A percentile compares a stretch with the other conserved stretches of the same genome.
Conservation (phyloP, 768 basidiomycete species). For the Boletus eberwhitei region DNA sequence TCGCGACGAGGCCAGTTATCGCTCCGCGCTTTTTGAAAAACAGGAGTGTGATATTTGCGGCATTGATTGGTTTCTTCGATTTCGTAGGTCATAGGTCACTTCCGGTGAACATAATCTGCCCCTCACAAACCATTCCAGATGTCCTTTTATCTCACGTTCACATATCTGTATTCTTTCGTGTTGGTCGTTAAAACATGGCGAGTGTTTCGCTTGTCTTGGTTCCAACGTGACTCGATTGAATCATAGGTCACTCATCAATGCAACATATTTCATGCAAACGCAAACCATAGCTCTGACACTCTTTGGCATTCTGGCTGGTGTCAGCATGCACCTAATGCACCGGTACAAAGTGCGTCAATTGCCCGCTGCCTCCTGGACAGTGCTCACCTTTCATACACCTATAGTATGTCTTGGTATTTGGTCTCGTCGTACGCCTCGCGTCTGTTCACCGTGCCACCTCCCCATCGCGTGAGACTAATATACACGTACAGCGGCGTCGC, state of each 20-base stretch:
- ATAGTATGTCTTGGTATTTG: slow-evolving; percentile 48
- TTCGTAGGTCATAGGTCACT: slow-evolving; percentile 41
- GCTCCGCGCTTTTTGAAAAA: slow-evolving; percentile 58
- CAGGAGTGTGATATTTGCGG: slow-evolving; percentile 54
- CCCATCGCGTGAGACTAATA: not conserved
- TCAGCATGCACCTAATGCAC: slow-evolving; percentile 48
- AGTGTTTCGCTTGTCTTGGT: not conserved
- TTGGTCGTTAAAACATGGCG: slow-evolving; percentile 50
- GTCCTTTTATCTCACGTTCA: slow-evolving; percentile 66
- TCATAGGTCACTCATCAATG: slow-evolving; percentile 48
- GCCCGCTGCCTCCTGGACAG: not conserved
- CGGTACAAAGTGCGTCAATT: slow-evolving; percentile 49
- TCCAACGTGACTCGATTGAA: slow-evolving; percentile 3
- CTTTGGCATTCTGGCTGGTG: slow-evolving; percentile 59
- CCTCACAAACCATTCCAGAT: slow-evolving; percentile 33
- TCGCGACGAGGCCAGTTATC: slow-evolving; percentile 57
- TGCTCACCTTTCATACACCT: not conserved
- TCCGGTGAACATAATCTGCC: not conserved
- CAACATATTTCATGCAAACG: slow-evolving; percentile 62
- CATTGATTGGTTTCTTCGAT: slow-evolving; percentile 61
- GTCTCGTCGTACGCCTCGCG: slow-evolving; percentile 57
- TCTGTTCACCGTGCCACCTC: slow-evolving; percentile 18
- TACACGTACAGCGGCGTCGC: slow-evolving; percentile 47
- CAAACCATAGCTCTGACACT: slow-evolving; percentile 60
- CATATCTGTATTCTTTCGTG: slow-evolving; percentile 72